Percentiles rank a stretch among this genome's conserved stretches.
phyloP scores from a whole-genome alignment of 2,329 filamentous ascomycete genomes.

The Clarireedia sp. region DNA sequence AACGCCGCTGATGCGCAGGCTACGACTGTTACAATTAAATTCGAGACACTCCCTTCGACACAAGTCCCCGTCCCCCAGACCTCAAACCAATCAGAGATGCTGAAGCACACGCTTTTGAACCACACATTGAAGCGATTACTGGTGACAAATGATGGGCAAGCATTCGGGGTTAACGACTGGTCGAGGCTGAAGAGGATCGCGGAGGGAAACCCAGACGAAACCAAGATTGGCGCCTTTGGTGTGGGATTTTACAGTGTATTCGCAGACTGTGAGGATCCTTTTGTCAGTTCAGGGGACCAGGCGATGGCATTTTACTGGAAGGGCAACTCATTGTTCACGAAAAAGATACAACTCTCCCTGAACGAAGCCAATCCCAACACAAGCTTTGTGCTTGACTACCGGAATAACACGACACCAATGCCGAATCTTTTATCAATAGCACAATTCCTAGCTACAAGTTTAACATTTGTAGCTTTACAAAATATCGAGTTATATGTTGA shows the following conservation, averaged over 20 bases:
- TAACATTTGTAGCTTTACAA: slow-evolving; percentile 89
- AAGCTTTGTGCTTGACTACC: slow-evolving; percentile 89
- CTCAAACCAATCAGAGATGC: slow-evolving; percentile 58
- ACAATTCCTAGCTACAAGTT: slow-evolving; percentile 87
- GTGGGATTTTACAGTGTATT: slow-evolving; percentile 99
- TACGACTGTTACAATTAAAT: slow-evolving; percentile 79
- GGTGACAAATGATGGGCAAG: slow-evolving; percentile 84
- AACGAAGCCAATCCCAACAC: slow-evolving; percentile 64
- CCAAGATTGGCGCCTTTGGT: slow-evolving; percentile 96
- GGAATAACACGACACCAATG: slow-evolving; percentile 78
- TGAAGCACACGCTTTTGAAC: slow-evolving; percentile 77
- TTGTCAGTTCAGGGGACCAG: slow-evolving; percentile 84
- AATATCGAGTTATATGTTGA: slow-evolving; percentile 87
- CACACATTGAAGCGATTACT: slow-evolving; percentile 83
- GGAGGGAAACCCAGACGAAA: slow-evolving; percentile 98
- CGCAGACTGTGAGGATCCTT: slow-evolving; percentile 94
- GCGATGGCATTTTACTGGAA: slow-evolving; percentile 99
- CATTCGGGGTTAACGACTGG: slow-evolving; percentile 90
- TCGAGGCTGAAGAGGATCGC: slow-evolving; percentile 88
- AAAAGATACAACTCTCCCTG: slow-evolving; percentile 66
- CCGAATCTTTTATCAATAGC: slow-evolving; percentile 79
- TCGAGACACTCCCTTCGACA: slow-evolving; percentile 81
- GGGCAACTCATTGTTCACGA: slow-evolving; percentile 92
- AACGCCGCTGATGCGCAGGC: slow-evolving; percentile 98
- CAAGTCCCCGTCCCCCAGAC: slow-evolving; percentile 58